phyloP scores from a whole-genome alignment of 1,139 yeast species.

The Pichia sp. region DNA sequence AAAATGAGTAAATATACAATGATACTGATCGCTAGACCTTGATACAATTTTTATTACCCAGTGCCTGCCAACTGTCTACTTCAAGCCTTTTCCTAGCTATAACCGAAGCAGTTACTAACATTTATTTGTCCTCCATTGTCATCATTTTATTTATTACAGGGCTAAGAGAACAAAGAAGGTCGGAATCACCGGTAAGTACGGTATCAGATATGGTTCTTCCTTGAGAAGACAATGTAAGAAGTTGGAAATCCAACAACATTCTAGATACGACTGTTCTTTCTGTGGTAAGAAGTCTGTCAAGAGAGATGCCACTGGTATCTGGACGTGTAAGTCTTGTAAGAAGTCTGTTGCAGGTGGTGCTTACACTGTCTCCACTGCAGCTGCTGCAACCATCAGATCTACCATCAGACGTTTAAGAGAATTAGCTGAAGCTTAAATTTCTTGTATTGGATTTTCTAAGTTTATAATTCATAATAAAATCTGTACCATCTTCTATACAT shows the following conservation, averaged over 20 bases:
- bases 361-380: slow-evolving; percentile 98
- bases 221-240: slow-evolving; percentile 99
- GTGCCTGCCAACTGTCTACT: neutral
- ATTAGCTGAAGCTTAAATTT: slow-evolving; percentile 91
- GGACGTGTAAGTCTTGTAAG: slow-evolving; percentile 92
- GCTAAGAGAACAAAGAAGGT: slow-evolving; percentile 99
- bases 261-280: slow-evolving; percentile 98
- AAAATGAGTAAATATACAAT: too few relatives aligned
- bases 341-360: slow-evolving; percentile 99
- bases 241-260: slow-evolving; percentile 98
- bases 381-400: slow-evolving; percentile 99
- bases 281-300: slow-evolving; percentile 98
- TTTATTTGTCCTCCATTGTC: neutral
- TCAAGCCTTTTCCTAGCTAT: neutral
- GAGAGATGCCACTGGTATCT: slow-evolving; percentile 99
- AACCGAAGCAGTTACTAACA: slow-evolving; percentile 11
- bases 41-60: too few relatives aligned
- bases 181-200: slow-evolving; percentile 99
- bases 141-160: slow-evolving; percentile 42
- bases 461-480: slow-evolving; percentile 6
- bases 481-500: slow-evolving; percentile 8
- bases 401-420: slow-evolving; percentile 99
- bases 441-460: slow-evolving; percentile 10
- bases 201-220: slow-evolving; percentile 99
- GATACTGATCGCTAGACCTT: too few relatives aligned